Percentiles rank a stretch among this genome's conserved stretches.
These are phyloP conservation scores for Globisporangium ultimum DNA, from an alignment of 352 stramenopile genomes.

Conservation along the genomic window DNA sequence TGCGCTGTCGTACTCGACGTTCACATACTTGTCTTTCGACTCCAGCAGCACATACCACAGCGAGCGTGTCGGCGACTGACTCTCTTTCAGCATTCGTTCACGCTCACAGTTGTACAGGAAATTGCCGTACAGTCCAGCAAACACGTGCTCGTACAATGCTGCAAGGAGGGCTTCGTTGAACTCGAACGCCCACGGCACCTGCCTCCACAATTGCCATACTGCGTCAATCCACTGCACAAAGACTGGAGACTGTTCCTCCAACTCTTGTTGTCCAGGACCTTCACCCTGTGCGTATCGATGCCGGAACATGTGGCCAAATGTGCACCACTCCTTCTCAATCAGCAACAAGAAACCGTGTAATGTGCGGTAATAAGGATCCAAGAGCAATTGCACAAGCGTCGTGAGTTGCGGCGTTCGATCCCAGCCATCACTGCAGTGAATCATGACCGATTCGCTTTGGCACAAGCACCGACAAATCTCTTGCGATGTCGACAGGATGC, in stretches of 20 bases:
- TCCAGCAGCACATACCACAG: constrained; percentile 70
- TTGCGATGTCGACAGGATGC: constrained; percentile 92
- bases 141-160: constrained; percentile 94
- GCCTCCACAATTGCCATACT: constrained; percentile 96
- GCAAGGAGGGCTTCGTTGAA: constrained; percentile 94
- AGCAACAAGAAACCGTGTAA: constrained; percentile 93
- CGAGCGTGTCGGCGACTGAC: constrained; percentile 54
- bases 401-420: constrained; percentile 97
- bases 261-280: constrained; percentile 88
- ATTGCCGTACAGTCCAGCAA: constrained; percentile 96
- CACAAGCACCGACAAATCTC: constrained; percentile 93
- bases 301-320: constrained; percentile 99
- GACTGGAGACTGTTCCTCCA: constrained; percentile 97
- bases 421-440: constrained; percentile 99
- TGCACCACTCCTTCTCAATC: constrained; percentile 99
- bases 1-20: constrained; percentile 74
- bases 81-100: constrained; percentile 65
- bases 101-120: constrained; percentile 97
- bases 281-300: constrained; percentile 95
- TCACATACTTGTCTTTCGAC: constrained; percentile 66
- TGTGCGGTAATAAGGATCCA: constrained; percentile 99
- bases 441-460: constrained; percentile 93
- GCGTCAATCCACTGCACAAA: constrained; percentile 99
- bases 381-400: constrained; percentile 93
- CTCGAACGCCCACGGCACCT: constrained; percentile 97